phyloP scores from a whole-genome alignment of 2,329 filamentous ascomycete species.

The Pseudogymnoascus sp. region DNA sequence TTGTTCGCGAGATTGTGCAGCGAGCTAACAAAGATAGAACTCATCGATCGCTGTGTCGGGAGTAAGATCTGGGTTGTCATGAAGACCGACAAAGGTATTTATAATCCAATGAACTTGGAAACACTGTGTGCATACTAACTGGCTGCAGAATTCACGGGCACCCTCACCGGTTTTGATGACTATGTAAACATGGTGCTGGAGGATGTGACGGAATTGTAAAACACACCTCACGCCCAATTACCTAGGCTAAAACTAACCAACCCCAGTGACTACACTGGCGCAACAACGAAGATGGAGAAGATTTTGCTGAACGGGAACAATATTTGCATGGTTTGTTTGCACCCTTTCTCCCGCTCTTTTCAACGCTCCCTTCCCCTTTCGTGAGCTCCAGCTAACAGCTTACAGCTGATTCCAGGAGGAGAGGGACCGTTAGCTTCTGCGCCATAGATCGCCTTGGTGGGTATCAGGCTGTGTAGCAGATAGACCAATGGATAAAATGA shows the following conservation, averaged over 20 bases:
- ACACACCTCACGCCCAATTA: neutral
- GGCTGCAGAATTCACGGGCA: constrained; percentile 80
- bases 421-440: constrained; percentile 7
- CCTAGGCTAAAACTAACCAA: constrained; percentile 67
- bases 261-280: constrained; percentile 85
- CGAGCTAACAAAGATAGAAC: constrained; percentile 50
- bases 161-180: constrained; percentile 92
- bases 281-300: constrained; percentile 83
- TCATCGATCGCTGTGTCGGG: constrained; percentile 98
- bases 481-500: neutral
- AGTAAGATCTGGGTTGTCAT: constrained; percentile 98
- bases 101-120: neutral
- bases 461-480: neutral
- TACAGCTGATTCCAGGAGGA: constrained; percentile 6
- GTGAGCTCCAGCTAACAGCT: neutral
- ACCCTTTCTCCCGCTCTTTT: neutral
- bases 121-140: constrained; percentile 9
- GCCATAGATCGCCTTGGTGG: neutral
- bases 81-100: constrained; percentile 93
- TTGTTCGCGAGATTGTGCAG: neutral
- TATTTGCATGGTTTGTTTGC: constrained; percentile 81
- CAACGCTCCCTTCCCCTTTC: neutral
- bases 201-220: constrained; percentile 93
- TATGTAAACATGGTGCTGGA: constrained; percentile 99
- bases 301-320: constrained; percentile 97